Evolutionary conservation across 306 rosid species (phyloP), one percentile per base, ranked within the genome.

Genomic region (cucumber (Cucumis sativus)): DNA sequence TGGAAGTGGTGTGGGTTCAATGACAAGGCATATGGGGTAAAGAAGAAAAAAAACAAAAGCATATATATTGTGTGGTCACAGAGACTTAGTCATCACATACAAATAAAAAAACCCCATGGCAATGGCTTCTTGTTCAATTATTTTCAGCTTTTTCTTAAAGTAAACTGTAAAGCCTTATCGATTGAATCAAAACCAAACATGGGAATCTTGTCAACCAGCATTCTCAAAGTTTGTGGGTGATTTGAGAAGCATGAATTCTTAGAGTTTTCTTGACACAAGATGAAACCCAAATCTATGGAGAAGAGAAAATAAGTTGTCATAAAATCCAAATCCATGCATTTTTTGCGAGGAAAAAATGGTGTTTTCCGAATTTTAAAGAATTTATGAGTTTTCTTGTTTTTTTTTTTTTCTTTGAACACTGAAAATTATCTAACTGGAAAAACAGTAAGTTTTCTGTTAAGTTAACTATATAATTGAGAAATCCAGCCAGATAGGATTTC

Each of bases 21-120:
- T 23, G 76, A 71, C 76, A 49, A 23, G 59, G 43, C 76, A 71
- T 6, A 71, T 71, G 76, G 76, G 76, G 55, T 71, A 71, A 49
- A 49, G 60, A 47, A 71, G 76, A 71, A 45, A 49, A 70, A 70
- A 49, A 41, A 41, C 41, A 67, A 49, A 49, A 49, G 41, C 20
- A 20, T 49, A 23, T 25, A 23, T 47, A 71, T 23, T 71, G 43
- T 71, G 60, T 25, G 60, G 76, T 23, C 76, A 71, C 58, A 23
- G 14, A 45, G 14, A 12, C 30, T 66, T 66, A 43, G 73, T 40
- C 51, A 66, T 66, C 73, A 35, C 70, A 64, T 35, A 64, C 47
- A 17, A 69, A 51, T 51, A 51, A 51, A 45, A 45, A 45, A 10
- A 12, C 20, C 57, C 57, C 12, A 21, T 43, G 59, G 35, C 37